These are phyloP conservation scores for Diutina ranongensis DNA, from an alignment of 1,139 yeast genomes.

Conservation along the genomic window DNA sequence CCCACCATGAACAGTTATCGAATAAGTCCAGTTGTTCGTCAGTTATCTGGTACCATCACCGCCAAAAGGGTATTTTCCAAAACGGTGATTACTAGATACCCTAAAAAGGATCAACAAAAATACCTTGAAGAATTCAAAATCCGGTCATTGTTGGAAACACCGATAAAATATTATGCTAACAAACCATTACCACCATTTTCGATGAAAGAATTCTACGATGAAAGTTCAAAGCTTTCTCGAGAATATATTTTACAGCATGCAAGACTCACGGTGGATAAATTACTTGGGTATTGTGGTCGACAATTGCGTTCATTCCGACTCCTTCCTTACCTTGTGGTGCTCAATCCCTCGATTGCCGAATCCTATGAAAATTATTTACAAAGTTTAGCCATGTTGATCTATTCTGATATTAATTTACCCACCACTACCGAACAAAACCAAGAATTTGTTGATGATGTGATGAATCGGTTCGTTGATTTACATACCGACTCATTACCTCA, in stretches of 20 bases:
- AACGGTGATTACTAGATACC: background rate
- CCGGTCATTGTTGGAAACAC: conserved; percentile 38
- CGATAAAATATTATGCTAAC: conserved; percentile 38
- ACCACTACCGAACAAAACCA: conserved; percentile 42
- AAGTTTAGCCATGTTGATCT: conserved; percentile 41
- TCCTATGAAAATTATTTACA: conserved; percentile 63
- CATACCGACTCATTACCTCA: conserved; percentile 79
- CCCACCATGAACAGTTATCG: background rate
- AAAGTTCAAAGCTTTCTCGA: conserved; percentile 24
- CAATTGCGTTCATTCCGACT: conserved; percentile 58
- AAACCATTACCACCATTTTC: conserved; percentile 38
- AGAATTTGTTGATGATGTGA: conserved; percentile 32
- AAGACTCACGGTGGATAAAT: conserved; percentile 30
- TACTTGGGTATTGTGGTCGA: conserved; percentile 34
- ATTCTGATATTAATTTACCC: conserved; percentile 19
- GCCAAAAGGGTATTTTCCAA: background rate
- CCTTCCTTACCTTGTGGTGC: conserved; percentile 71
- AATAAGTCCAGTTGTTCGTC: background rate
- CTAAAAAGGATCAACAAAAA: conserved; percentile 4
- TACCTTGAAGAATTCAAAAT: conserved; percentile 30
- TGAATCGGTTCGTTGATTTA: conserved; percentile 51
- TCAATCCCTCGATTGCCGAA: conserved; percentile 84
- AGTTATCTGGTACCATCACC: background rate
- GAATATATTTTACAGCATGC: conserved; percentile 26
- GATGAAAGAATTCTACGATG: conserved; percentile 30